Evolutionary conservation across 805 yeast species (phyloP), one percentile per base, ranked within the genome.

Genomic region (Clavispora asparagi): DNA sequence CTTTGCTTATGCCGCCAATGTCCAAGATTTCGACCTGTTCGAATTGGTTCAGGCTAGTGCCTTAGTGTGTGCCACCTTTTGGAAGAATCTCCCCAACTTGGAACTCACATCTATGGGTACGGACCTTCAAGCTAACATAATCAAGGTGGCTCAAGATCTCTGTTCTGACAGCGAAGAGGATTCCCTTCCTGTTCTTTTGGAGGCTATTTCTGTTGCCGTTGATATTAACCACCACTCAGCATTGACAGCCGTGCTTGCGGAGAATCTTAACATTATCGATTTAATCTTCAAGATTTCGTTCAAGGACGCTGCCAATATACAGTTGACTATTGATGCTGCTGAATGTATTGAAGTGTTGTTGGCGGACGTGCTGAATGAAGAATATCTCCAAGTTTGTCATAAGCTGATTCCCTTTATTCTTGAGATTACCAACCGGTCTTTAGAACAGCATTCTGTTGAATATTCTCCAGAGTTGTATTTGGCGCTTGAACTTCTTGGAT

Each of bases 261-360:
- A 46, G 6, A 53, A 51, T 1, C 47, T 55, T 5, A 70, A 55
- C n/a, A 65, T 84, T 8, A 68, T 87, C 6, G 74, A 74, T 32
- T 61, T 89, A 44, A 70, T 90, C 6, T 74, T 88, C 50, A 65
- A 74, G 7, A 74, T 88, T 13, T 83, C 92, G 0, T 78, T 80
- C 44, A 82, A 81, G 53, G 92, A 87, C 57, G 78, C 94, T 0
- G 75, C 90, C 0, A 88, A 90, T 56, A 70, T 87, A 36, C 87
- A 87, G 51, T 69, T 87, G 17, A 77, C 77, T 3, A 70, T 81
- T 0, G 88, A 85, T 47, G 74, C 90, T 0, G 72, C 81, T 30
- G 95, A 87, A 41, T 82, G 89, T 49, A 67, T 91, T 30, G 79
- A 77, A 25, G 77, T 74, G 28, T 63, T 90, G 23, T 65, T 89